Base-by-base conservation (phyloP, 441 rosid genomes). In the Eruca vesicaria region DNA sequence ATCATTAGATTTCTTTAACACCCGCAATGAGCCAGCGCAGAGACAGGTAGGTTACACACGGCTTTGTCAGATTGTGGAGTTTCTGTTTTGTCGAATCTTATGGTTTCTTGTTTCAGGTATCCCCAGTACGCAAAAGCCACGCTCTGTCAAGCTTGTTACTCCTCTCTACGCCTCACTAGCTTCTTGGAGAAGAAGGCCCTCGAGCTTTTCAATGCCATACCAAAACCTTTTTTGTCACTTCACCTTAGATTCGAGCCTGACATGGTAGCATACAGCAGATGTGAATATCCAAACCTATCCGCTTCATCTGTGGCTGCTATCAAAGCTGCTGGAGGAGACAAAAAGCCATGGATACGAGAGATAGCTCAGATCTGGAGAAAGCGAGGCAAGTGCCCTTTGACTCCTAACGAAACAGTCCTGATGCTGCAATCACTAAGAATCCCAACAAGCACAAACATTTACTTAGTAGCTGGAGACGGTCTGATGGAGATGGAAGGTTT, bases 231-330 rank as follows among this genome's bases (percentile, higher is more conserved):
- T 73, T 84, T 93, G 31, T 79, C 97, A 1, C 90, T 93, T 26
- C 95, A 93, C 83, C 93, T 93, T 14, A 85, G 93, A 33, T 93
- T 93, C 63, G 97, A 93, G 71, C 97, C 96, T 12, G 96, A 92
- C 76, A 92, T 90, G 96, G 97, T 92, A 35, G 96, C 97, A 38
- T 90, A 92, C 84, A 90, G 97, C 84, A 89, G 85, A 61, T 93
- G 98, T 52, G 87, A 88, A 78, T 89, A 93, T 75, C 36, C 57
- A 6, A 92, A 86, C 69, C 92, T 93, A 65, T 86, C 95, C 60
- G 50, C 85, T 63, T 57, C 81, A 20, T 88, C 92, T 0, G 43
- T 80, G 78, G 71, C 83, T 61, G 97, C 90, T 66, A 86, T 90
- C 18, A 81, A 84, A 65, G 72, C 90, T 41, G 90, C 88, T 62